Evolutionary conservation across 805 yeast species (phyloP), one percentile per base, ranked within the genome.

Genomic region (Barnettozyma sucrosica): DNA sequence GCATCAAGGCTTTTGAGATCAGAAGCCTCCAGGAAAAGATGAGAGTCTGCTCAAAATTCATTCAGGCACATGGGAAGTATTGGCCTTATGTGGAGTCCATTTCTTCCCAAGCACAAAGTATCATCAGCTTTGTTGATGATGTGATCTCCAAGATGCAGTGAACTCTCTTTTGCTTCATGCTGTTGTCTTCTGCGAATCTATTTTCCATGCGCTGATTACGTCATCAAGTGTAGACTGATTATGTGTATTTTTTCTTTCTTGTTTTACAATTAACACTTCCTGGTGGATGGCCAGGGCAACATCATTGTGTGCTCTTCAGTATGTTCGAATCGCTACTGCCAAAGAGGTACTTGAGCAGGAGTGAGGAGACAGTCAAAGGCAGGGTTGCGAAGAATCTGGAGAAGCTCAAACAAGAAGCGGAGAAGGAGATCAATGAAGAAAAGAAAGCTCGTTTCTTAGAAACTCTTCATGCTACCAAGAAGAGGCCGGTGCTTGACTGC

Each of bases 31-130:
- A 52, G 16, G 58, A 55, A 26, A 55, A 54, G 30, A 44, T 58
- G 6, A 45, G 44, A 10, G 39, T 61, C 10, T 55, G 62, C 32
- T 50, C 58, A 3, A 56, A 38, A 43, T 61, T 40, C 40, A 50
- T 58, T 34, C 50, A 56, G 23, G 51, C 61, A 1, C 65, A 59
- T 39, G 65, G 64, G 7, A 52, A 55, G 30, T 58, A 48, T 47
- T 61, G 65, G 65, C 54, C 64, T 8, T 55, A 58, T 36, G 62
- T 59, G 41, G 63, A 57, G 43, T 41, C 54, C 8, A 49, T 51
- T 10, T 51, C 59, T 7, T 43, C 42, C 23, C 61, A 60, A 44
- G 55, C 52, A 19, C 61, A 59, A 32, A 53, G 58, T 10, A 55
- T 59, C 41, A 50, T 57, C 37, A 53, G 51, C 47, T 55, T 54